Percentiles rank a stretch among this genome's conserved stretches.
phyloP scores from a whole-genome alignment of 2,329 filamentous ascomycete species.

The Fusarium oxysporum region DNA sequence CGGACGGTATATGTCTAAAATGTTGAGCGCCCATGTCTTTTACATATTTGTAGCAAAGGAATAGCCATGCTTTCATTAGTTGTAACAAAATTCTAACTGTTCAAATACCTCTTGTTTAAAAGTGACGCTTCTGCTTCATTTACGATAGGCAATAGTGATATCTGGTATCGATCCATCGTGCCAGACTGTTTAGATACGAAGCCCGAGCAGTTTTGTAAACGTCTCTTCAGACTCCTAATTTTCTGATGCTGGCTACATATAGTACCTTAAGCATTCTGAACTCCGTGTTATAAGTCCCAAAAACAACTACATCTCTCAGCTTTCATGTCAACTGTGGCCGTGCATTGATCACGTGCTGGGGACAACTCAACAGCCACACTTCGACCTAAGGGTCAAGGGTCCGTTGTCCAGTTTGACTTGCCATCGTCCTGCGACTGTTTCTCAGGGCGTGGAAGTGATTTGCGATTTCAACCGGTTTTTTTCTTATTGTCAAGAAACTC shows the following conservation, averaged over 20 bases:
- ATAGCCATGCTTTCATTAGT: constrained; percentile 46
- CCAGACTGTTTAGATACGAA: neutral
- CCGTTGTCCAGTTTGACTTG: constrained; percentile 40
- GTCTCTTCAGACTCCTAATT: neutral
- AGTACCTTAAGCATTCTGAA: neutral
- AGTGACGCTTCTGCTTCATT: neutral
- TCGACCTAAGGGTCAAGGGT: constrained; percentile 12
- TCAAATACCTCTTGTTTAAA: constrained; percentile 16
- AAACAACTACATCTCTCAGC: neutral
- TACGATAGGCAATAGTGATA: neutral
- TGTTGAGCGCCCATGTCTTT: constrained; percentile 38
- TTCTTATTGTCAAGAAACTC: constrained; percentile 1
- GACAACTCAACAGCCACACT: constrained; percentile 22
- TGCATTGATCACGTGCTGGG: constrained; percentile 42
- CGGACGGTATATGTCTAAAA: constrained; percentile 31
- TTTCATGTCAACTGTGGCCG: constrained; percentile 4
- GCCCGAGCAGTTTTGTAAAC: neutral
- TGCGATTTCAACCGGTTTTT: constrained; percentile 16
- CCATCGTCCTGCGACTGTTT: constrained; percentile 25
- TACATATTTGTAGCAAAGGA: constrained; percentile 42
- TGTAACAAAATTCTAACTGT: constrained; percentile 45
- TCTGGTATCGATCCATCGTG: neutral
- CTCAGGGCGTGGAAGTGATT: constrained; percentile 28
- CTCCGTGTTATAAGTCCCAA: neutral
- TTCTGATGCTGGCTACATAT: neutral